Percentiles rank a stretch among this genome's conserved stretches.
Conservation (phyloP, 78 protist genomes). For the Dictyostelium discoideum region DNA sequence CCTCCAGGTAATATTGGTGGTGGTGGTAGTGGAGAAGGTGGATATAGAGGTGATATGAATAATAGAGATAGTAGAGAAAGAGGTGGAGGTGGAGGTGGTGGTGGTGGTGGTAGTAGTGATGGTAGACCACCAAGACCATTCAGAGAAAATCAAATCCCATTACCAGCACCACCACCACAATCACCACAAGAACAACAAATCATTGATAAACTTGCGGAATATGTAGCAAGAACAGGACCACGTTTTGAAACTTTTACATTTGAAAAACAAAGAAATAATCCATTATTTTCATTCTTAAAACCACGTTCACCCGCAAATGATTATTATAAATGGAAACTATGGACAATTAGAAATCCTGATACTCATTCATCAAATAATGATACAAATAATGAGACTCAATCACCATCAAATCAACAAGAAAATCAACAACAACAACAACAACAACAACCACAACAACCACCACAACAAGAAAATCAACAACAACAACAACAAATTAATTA, state of each 20-base stretch:
- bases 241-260: conserved; percentile 49
- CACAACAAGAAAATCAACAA: conserved; percentile 39
- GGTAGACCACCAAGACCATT: background rate
- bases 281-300: conserved; percentile 48
- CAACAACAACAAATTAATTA: conserved; percentile 20
- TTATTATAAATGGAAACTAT: conserved; percentile 77
- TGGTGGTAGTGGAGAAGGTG: conserved; percentile 15
- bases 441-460: conserved; percentile 3
- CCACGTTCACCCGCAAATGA: conserved; percentile 21
- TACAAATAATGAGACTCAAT: background rate
- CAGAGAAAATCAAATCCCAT: conserved; percentile 13
- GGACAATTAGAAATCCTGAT: conserved; percentile 77
- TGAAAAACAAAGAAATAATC: conserved; percentile 62
- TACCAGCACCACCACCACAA: conserved; percentile 71
- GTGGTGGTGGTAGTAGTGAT: background rate
- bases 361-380: background rate
- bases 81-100: background rate
- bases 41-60: background rate
- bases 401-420: background rate
- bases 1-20: background rate
- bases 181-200: conserved; percentile 26
- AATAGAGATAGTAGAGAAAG: conserved; percentile 6
- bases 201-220: conserved; percentile 62
- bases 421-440: background rate
- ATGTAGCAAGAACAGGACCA: conserved; percentile 70